Conservation (phyloP, 148 eudicot species). For the Chenopodium formosanum region DNA sequence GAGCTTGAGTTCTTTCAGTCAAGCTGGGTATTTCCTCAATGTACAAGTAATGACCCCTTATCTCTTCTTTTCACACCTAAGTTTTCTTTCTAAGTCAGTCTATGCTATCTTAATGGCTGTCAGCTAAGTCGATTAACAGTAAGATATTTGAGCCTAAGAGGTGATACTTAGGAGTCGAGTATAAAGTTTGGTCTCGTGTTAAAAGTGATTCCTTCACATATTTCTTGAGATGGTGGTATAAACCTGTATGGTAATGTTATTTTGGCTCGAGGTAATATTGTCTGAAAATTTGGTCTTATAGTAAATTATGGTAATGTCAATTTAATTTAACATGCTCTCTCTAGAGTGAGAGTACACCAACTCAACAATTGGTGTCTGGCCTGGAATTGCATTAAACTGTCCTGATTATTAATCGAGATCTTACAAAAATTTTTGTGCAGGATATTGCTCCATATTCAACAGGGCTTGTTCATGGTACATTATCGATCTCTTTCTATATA, state of each 20-base stretch:
- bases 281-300: not conserved
- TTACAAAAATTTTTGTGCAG: constrained; percentile 36
- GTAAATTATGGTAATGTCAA: not conserved
- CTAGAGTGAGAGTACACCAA: too few species aligned
- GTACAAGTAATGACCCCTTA: constrained; percentile 60
- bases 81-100: not conserved
- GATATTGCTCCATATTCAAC: constrained; percentile 91
- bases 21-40: constrained; percentile 95
- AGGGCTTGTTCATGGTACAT: constrained; percentile 87
- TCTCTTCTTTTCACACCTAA: not conserved
- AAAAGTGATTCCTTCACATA: not conserved
- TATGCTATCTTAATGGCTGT: not conserved
- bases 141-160: too few species aligned
- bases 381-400: too few species aligned
- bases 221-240: too few species aligned
- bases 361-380: not conserved
- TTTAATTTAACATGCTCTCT: too few species aligned
- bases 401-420: not conserved
- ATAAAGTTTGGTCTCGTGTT: not conserved
- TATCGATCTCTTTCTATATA: not conserved
- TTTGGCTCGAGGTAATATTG: too few species aligned
- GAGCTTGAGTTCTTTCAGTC: constrained; percentile 87
- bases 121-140: not conserved
- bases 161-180: not conserved
- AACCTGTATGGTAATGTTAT: too few species aligned